These are phyloP conservation scores for Hirsutella thompsonii DNA, from an alignment of 2,329 filamentous ascomycete species.

Conservation along the genomic window DNA sequence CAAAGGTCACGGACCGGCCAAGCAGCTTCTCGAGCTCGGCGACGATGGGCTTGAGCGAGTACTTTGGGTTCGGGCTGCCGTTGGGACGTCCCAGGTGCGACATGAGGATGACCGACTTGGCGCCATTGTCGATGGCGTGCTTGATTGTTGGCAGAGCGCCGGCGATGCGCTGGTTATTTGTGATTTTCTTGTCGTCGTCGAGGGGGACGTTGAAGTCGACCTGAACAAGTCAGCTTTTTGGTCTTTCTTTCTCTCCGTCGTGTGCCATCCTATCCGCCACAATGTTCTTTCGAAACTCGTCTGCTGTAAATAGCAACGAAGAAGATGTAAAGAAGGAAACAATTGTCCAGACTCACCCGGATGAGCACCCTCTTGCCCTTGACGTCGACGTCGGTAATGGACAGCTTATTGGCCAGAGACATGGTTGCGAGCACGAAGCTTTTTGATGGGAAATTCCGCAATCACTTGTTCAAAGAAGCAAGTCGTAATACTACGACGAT, in stretches of 20 bases:
- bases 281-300: too few relatives aligned
- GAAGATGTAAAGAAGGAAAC: too few relatives aligned
- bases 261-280: too few relatives aligned
- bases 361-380: constrained; percentile 98
- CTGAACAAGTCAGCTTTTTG: constrained; percentile 30
- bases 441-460: too few relatives aligned
- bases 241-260: too few relatives aligned
- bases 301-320: too few relatives aligned
- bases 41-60: constrained; percentile 86
- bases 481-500: too few relatives aligned
- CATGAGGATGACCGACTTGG: constrained; percentile 92
- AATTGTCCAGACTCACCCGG: constrained; percentile 65
- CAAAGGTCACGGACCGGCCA: constrained; percentile 73
- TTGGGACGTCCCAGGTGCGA: constrained; percentile 95
- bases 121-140: constrained; percentile 78
- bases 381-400: constrained; percentile 90
- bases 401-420: constrained; percentile 98
- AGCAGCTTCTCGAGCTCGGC: constrained; percentile 85
- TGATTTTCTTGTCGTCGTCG: constrained; percentile 83
- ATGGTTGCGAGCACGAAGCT: constrained; percentile 34
- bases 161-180: constrained; percentile 96
- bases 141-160: constrained; percentile 93
- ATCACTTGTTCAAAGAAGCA: too few relatives aligned
- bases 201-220: constrained; percentile 99
- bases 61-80: constrained; percentile 81